Percentiles rank a stretch among this genome's conserved stretches.
Conservation (phyloP, 2,329 filamentous ascomycete genomes). For the Ophiosphaerella narmari region DNA sequence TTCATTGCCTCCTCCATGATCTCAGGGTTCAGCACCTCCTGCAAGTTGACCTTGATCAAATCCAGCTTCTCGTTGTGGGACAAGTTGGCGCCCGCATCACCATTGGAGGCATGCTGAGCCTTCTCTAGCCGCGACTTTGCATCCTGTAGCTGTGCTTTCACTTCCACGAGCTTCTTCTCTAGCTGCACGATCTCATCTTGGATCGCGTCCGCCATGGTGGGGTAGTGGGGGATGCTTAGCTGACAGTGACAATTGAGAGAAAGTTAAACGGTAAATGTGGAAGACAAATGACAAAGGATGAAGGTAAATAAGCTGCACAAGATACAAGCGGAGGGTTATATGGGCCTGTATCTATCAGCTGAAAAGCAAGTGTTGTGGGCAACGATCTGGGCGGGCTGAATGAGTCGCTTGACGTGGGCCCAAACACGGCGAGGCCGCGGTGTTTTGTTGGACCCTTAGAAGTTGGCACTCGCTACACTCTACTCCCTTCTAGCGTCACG, state of each 20-base stretch:
- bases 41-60: constrained; percentile 79
- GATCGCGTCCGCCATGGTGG: constrained; percentile 41
- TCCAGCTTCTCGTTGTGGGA: constrained; percentile 66
- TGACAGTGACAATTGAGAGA: constrained; percentile 14
- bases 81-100: constrained; percentile 37
- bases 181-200: constrained; percentile 38
- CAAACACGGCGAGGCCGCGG: neutral
- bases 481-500: neutral
- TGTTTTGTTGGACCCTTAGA: constrained; percentile 1
- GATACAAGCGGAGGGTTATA: neutral
- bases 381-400: constrained; percentile 17
- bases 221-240: constrained; percentile 23
- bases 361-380: constrained; percentile 8
- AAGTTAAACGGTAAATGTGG: neutral
- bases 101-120: constrained; percentile 21
- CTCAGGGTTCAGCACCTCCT: constrained; percentile 81
- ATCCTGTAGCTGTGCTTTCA: constrained; percentile 36
- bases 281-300: neutral
- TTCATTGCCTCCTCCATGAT: constrained; percentile 76
- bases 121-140: constrained; percentile 35
- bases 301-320: neutral
- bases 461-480: constrained; percentile 1
- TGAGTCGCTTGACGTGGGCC: constrained; percentile 21
- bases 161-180: constrained; percentile 39
- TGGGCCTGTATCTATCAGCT: constrained; percentile 9